Base-by-base conservation (phyloP, 2,329 filamentous ascomycete genomes). In the Metarhizium anisopliae region DNA sequence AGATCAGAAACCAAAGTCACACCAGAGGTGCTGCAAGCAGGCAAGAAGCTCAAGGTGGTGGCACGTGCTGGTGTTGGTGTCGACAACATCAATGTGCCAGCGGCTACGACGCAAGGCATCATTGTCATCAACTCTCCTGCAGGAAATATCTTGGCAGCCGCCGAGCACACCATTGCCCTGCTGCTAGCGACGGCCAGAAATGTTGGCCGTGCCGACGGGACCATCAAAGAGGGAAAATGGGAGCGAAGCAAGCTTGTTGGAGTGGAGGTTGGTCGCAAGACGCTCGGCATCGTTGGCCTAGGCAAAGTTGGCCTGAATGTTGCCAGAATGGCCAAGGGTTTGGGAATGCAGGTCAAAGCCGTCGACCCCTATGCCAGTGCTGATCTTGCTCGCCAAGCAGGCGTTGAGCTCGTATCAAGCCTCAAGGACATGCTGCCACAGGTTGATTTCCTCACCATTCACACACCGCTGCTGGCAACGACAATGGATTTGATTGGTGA, bases 231-330 rank as follows among this genome's bases (percentile, higher is more conserved):
- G n/a, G 85, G 85, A 0, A 83, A 81, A 53, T 93, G 89, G 89
- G 87, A 92, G 67, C 77, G 89, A 55, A 83, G 84, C 64, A 82
- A 83, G 62, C 77, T 92, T 3, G 85, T 90, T 0, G 89, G 89
- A 4, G 81, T 90, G 18, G 89, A 93, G 68, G 84, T 92, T 11
- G 87, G 89, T 52, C 82, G 85, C 50, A 93, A 92, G 73, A 87
- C 82, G 1, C 74, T 93, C 6, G 87, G 85, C 1, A 85, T 93
- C 52, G 82, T 94, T 43, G 89, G 89, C 1, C 72, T 92, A 30
- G 89, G 89, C n/a, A 92, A 92, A 73, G 88, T 93, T 32, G 89
- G 89, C 25, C 77, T 92, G 66, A 88, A 87, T 52, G 89, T 93
- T 16, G 89, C 89, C 18, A 78, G 87, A n/a, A 86, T 90, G 74